Evolutionary conservation across 2,329 filamentous ascomycete species (phyloP).

Genomic region (Diplodia intermedia): DNA sequence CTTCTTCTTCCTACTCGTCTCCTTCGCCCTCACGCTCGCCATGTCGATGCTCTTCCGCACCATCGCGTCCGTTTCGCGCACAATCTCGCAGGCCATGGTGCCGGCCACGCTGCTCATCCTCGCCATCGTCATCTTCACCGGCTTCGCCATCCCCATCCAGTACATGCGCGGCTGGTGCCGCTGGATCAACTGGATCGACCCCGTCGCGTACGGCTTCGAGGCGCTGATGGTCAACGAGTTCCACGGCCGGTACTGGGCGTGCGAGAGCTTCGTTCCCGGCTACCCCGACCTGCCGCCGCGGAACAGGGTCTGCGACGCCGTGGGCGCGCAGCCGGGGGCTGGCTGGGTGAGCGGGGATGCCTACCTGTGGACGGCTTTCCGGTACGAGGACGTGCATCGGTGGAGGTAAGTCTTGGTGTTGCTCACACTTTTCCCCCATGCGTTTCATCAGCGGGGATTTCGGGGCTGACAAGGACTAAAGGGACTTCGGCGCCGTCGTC

Average conservation of each 20-base stretch:
- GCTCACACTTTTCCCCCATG: not conserved
- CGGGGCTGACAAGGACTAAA: not conserved
- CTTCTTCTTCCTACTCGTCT: constrained; percentile 84
- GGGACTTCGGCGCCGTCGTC: constrained; percentile 55
- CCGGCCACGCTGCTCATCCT: constrained; percentile 66
- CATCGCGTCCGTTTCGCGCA: constrained; percentile 77
- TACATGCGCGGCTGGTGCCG: constrained; percentile 82
- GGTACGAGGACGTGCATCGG: constrained; percentile 49
- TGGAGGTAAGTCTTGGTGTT: constrained; percentile 45
- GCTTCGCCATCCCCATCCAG: constrained; percentile 63
- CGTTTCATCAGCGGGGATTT: not conserved
- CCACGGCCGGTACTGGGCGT: constrained; percentile 65
- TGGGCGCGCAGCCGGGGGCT: constrained; percentile 51
- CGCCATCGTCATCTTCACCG: constrained; percentile 71
- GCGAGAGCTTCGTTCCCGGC: constrained; percentile 53
- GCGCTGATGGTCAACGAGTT: constrained; percentile 82
- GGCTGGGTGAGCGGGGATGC: constrained; percentile 49
- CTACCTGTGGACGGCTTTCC: constrained; percentile 46
- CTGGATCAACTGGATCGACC: constrained; percentile 84
- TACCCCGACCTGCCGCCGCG: constrained; percentile 48
- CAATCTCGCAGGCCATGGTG: constrained; percentile 64
- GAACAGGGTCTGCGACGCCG: constrained; percentile 50
- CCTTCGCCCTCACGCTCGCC: constrained; percentile 72
- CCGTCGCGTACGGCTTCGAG: constrained; percentile 81
- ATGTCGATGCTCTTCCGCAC: constrained; percentile 90